Base-by-base conservation (phyloP, 495 filamentous ascomycete species). In the Hyaloscypha hepaticicola region DNA sequence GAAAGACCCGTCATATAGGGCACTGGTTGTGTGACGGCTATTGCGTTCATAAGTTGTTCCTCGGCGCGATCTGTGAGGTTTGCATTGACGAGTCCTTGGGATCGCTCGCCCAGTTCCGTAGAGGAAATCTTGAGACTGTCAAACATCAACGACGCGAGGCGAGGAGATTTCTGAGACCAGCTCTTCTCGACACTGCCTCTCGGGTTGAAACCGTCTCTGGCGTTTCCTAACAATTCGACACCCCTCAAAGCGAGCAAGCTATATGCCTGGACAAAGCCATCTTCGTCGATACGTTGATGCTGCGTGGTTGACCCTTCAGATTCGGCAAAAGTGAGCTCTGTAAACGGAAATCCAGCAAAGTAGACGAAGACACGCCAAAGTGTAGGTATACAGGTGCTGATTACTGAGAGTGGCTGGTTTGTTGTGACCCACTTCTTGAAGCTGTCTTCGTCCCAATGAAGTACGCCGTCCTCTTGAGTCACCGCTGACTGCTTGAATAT, bases 391-490 rank as follows among this genome's bases (percentile, higher is more conserved):
- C 8, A 27, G 53, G 53, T 8, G 53, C 53, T 56, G 27, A 56
- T 56, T 26, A 56, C 8, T 56, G 53, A 56, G 53, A 56, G 53
- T 56, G 53, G 53, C 53, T 56, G 53, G 53, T 56, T 56, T 56
- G 53, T 56, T 56, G 53, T 56, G 53, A 56, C 27, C 53, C 53
- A 56, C 26, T 56, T 56, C 53, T 27, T 56, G 25, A 56, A 56
- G 24, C 8, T 56, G 53, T 56, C 27, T 56, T 56, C 53, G 8
- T 56, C 53, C 53, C 53, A 56, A 45, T 78, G 77, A 59, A 75
- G 74, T 56, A 78, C 68, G 34, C 82, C 76, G 5, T 75, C 74
- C 50, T 78, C 76, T 55, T 84, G 74, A 11, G 57, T 25, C 57
- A 25, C 38, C 74, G 76, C 22, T 65, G 70, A 28, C 53, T 56